These are phyloP conservation scores for Mycena filopes DNA, from an alignment of 768 basidiomycete species.

Conservation along the genomic window DNA sequence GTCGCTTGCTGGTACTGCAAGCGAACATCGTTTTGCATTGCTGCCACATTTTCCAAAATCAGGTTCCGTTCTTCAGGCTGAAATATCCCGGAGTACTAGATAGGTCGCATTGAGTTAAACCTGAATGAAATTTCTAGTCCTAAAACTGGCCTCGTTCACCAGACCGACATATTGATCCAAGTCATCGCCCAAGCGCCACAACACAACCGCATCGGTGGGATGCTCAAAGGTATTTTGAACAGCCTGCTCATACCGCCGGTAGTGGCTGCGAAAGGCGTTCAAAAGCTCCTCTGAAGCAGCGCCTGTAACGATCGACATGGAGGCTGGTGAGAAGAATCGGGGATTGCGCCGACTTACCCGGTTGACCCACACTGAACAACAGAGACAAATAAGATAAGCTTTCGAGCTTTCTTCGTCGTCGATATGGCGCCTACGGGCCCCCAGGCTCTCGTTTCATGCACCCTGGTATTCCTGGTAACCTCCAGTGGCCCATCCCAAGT, in stretches of 20 bases:
- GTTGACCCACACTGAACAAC: not conserved
- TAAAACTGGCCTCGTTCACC: conserved; percentile 3
- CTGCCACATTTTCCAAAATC: not conserved
- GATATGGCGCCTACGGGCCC: no score
- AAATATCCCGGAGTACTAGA: not conserved
- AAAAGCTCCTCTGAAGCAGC: conserved; percentile 11
- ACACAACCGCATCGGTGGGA: conserved; percentile 23
- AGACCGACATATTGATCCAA: conserved; percentile 21
- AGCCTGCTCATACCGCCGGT: conserved; percentile 18
- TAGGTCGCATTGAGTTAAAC: no score
- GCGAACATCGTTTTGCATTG: not conserved
- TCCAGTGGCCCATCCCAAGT: no score
- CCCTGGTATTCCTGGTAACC: no score
- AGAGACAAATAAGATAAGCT: not conserved
- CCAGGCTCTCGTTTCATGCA: no score
- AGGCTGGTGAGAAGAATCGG: not conserved
- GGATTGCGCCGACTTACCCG: not conserved
- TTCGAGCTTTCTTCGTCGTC: no score
- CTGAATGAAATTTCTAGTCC: not conserved
- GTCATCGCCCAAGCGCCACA: conserved; percentile 33
- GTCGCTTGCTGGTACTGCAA: not conserved
- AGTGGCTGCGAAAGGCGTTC: conserved; percentile 24
- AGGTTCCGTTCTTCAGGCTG: not conserved
- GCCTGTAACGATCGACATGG: not conserved
- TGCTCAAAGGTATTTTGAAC: conserved; percentile 10